Conservation (phyloP, 192 early-diverging fungal species). For the Coemansia sp. region DNA sequence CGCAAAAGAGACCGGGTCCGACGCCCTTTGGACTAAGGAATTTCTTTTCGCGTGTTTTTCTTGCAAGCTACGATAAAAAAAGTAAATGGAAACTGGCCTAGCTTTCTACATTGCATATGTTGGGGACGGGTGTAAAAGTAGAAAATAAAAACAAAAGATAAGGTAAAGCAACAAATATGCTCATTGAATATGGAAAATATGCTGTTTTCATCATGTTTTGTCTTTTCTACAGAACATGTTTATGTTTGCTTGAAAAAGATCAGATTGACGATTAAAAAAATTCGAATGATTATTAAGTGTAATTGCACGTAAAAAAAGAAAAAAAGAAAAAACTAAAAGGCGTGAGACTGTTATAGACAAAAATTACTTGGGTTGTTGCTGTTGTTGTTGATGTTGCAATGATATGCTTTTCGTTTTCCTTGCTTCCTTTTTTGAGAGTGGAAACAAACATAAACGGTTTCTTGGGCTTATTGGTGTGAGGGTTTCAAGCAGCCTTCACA, state of each 20-base stretch:
- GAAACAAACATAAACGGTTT: not conserved
- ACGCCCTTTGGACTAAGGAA: not conserved
- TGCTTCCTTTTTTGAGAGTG: not conserved
- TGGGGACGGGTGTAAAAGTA: not conserved
- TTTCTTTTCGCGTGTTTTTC: not conserved
- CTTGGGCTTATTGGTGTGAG: not conserved
- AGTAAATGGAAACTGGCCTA: not conserved
- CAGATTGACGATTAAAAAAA: not conserved
- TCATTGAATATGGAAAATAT: no score
- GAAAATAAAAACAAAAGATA: not conserved
- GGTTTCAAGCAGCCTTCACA: not conserved
- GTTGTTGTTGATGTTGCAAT: not conserved
- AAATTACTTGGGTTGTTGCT: not conserved
- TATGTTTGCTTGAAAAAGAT: not conserved
- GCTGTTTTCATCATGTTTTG: no score
- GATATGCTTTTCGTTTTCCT: not conserved
- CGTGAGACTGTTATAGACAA: not conserved
- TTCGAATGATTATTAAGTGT: not conserved
- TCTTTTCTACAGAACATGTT: not conserved
- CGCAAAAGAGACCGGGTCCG: slow-evolving; percentile 1
- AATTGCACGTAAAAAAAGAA: not conserved
- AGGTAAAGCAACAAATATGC: not conserved
- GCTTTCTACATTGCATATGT: slow-evolving; percentile 3
- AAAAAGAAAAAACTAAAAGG: not conserved
- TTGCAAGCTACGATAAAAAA: not conserved